Base-by-base conservation (phyloP, 768 basidiomycete genomes). In the Nidula microcarpa region DNA sequence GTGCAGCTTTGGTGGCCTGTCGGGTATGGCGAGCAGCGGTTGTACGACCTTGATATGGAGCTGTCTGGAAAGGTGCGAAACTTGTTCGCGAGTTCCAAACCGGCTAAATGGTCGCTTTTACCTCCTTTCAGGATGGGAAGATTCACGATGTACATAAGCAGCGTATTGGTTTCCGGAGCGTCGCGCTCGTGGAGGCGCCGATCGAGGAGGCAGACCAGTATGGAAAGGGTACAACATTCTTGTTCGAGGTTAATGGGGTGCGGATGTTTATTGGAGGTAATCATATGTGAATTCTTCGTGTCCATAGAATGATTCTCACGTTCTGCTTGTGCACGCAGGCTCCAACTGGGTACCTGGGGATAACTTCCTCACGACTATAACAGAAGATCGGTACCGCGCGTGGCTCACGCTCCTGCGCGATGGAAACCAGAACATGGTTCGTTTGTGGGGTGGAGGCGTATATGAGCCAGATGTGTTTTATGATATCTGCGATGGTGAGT, bases 301-400 rank as follows among this genome's bases (percentile, higher is more conserved):
- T 30, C 4, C 23, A 30, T 30, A 4, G 23, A 30, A 30, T 30
- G 23, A 30, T 30, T 30, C 23, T 30, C 23, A 30, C 23, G 23
- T 30, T 30, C 23, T 4, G 23, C 23, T 30, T 30, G 23, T 30
- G 23, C 23, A 30, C 23, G 50, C 33, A 85, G 86, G 93, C 45
- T 89, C 88, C 1, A 94, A 94, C 67, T 94, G 94, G 92, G 98
- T 98, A 60, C 96, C 96, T 4, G 89, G 88, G 0, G 94, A 98
- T 67, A 91, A 86, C 1, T 93, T 97, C 69, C 67, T 96, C 37
- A 95, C 94, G 0, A 85, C 78, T 89, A 64, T 80, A 53, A 75
- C 74, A 33, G 53, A 67, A n/a, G 70, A 75, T 50, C 67, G 86
- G 50, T 97, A 96, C 61, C 77, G 84, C 44, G 73, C 74, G 6